These are phyloP conservation scores for Quercus rubra DNA, from an alignment of 306 rosid genomes.

Conservation along the genomic window DNA sequence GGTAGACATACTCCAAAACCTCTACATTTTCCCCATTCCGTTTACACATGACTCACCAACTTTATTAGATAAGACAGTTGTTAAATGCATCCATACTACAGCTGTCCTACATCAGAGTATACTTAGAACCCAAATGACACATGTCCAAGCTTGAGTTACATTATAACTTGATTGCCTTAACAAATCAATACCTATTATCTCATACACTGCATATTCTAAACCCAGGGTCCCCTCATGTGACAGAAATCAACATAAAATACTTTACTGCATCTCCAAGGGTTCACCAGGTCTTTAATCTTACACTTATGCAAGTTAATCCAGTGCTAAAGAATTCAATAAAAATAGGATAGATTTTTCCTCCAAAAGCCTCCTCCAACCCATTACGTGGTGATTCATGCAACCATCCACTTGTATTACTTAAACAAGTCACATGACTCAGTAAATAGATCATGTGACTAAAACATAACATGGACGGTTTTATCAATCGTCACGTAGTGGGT, in stretches of 20 bases:
- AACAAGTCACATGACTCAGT: too few species aligned
- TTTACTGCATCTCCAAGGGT: background rate
- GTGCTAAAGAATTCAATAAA: background rate
- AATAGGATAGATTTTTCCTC: too few species aligned
- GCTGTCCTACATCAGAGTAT: background rate
- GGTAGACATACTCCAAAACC: too few species aligned
- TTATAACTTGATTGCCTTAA: background rate
- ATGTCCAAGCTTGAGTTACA: background rate
- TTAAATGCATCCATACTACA: background rate
- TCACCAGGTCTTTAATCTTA: background rate
- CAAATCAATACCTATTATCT: background rate
- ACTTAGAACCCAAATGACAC: background rate
- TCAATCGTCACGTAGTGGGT: too few species aligned
- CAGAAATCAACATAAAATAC: background rate
- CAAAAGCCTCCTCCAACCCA: too few species aligned
- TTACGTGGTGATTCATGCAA: too few species aligned
- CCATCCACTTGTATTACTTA: too few species aligned
- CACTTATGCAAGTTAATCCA: background rate
- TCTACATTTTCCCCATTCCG: too few species aligned
- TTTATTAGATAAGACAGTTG: background rate
- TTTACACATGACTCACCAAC: too few species aligned
- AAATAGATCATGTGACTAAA: too few species aligned
- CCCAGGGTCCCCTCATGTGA: background rate
- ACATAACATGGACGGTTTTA: too few species aligned
- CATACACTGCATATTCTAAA: background rate